These are phyloP conservation scores for Juncus inflexus DNA, from an alignment of 176 grass and related monocot genomes.

Conservation along the genomic window DNA sequence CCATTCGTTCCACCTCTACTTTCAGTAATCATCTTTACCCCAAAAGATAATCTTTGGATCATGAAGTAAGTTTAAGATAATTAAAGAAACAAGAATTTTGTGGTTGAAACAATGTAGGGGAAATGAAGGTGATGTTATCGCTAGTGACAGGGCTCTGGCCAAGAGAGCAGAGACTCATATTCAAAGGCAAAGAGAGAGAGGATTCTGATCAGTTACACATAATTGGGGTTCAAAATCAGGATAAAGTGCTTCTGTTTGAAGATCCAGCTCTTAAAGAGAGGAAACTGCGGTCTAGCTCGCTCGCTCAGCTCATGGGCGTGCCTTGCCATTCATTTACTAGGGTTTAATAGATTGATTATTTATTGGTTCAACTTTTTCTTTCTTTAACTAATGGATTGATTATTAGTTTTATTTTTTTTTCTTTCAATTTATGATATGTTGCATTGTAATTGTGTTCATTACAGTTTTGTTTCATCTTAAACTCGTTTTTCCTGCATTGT, in stretches of 20 bases:
- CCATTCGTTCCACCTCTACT: slow-evolving; percentile 62
- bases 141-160: slow-evolving; percentile 65
- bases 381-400: no score
- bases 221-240: slow-evolving; percentile 68
- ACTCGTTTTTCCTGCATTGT: no score
- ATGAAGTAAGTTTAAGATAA: no score
- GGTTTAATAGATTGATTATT: slow-evolving; percentile 28
- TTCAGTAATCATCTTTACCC: slow-evolving; percentile 41
- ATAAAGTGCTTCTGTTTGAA: slow-evolving; percentile 84
- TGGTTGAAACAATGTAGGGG: slow-evolving; percentile 38
- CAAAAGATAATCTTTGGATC: not conserved
- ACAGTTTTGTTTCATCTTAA: no score
- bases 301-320: slow-evolving; percentile 69
- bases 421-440: no score
- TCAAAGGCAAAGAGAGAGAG: slow-evolving; percentile 75
- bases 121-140: slow-evolving; percentile 68
- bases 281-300: slow-evolving; percentile 63
- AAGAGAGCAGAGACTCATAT: slow-evolving; percentile 77
- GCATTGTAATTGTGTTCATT: no score
- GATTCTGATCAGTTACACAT: slow-evolving; percentile 85
- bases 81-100: not conserved
- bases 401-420: no score
- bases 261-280: slow-evolving; percentile 86
- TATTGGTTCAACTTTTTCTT: not conserved
- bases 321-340: slow-evolving; percentile 56